A percentile compares a stretch with the other conserved stretches of the same genome.
Evolutionary conservation across 2,329 filamentous ascomycete genomes (phyloP).

Genomic region (Pseudogymnoascus sp.): DNA sequence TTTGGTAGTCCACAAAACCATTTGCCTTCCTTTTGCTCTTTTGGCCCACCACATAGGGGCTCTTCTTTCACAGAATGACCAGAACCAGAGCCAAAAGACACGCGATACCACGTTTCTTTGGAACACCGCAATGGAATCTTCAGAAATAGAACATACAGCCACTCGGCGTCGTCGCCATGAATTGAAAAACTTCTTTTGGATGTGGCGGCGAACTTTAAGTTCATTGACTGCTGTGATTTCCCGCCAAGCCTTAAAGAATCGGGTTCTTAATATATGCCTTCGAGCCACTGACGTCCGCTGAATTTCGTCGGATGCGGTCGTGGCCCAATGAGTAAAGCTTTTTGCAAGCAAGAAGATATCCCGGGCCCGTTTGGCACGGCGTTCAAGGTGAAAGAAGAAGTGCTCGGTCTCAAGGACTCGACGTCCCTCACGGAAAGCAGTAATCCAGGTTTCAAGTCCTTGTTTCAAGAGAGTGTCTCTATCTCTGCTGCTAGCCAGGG

Average conservation of each 20-base stretch:
- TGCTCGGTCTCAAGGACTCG: constrained; percentile 34
- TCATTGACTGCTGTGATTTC: constrained; percentile 43
- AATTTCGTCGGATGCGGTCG: constrained; percentile 53
- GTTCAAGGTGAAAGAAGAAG: constrained; percentile 48
- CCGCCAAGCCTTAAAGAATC: constrained; percentile 62
- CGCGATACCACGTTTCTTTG: constrained; percentile 24
- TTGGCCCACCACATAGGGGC: constrained; percentile 14
- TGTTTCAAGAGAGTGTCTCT: constrained; percentile 41
- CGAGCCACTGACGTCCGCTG: constrained; percentile 59
- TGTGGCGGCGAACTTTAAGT: constrained; percentile 40
- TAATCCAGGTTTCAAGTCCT: constrained; percentile 42
- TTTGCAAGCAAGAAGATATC: constrained; percentile 57
- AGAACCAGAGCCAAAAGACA: constrained; percentile 27
- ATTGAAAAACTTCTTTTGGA: constrained; percentile 43
- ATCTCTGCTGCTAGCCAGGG: constrained; percentile 41
- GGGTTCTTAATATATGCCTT: constrained; percentile 59
- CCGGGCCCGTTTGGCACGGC: constrained; percentile 53
- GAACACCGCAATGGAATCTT: constrained; percentile 25
- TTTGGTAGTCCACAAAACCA: constrained; percentile 20
- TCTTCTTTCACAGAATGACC: constrained; percentile 25
- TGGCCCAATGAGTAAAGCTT: constrained; percentile 61
- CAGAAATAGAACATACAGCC: constrained; percentile 17
- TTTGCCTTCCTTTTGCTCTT: constrained; percentile 13
- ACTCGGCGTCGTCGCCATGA: constrained; percentile 33
- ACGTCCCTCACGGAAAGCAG: constrained; percentile 23